phyloP scores from a whole-genome alignment of 345 rosid species.

The Citrus medica region DNA sequence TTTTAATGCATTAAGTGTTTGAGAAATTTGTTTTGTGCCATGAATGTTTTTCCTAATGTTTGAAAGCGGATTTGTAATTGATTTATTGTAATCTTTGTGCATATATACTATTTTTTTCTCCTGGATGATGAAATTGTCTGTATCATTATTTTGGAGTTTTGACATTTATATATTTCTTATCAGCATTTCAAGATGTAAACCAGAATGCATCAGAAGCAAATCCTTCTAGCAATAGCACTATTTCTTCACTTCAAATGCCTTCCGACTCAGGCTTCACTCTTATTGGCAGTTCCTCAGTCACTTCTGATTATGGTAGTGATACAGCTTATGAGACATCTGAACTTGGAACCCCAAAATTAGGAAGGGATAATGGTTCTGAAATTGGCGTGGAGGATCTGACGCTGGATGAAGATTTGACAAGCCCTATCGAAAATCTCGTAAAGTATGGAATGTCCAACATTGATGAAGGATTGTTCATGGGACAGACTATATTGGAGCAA shows the following conservation, averaged over 20 bases:
- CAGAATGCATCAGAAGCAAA: slow-evolving; percentile 49
- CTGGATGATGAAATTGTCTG: background rate
- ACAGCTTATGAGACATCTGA: slow-evolving; percentile 93
- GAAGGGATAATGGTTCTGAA: slow-evolving; percentile 65
- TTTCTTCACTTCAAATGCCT: slow-evolving; percentile 41
- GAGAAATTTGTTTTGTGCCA: slow-evolving; percentile 3
- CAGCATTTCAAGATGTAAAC: slow-evolving; percentile 90
- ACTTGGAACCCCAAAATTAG: slow-evolving; percentile 74
- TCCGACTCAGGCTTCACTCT: slow-evolving; percentile 50
- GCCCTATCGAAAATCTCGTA: slow-evolving; percentile 82
- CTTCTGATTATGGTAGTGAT: slow-evolving; percentile 95
- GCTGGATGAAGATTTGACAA: slow-evolving; percentile 72
- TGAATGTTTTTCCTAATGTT: background rate
- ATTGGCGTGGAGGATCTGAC: slow-evolving; percentile 63
- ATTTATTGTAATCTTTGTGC: background rate
- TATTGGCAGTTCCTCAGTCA: slow-evolving; percentile 61
- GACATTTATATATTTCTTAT: slow-evolving; percentile 18
- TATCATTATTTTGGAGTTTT: slow-evolving; percentile 10
- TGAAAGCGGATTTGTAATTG: slow-evolving; percentile 3
- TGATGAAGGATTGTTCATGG: slow-evolving; percentile 93
- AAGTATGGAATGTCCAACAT: slow-evolving; percentile 88
- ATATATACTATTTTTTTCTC: background rate
- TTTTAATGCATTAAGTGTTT: slow-evolving; percentile 23
- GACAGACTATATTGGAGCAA: slow-evolving; percentile 90
- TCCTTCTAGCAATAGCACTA: slow-evolving; percentile 38